Conservation (phyloP, 2,329 filamentous ascomycete species). For the Penicillium oxalicum region DNA sequence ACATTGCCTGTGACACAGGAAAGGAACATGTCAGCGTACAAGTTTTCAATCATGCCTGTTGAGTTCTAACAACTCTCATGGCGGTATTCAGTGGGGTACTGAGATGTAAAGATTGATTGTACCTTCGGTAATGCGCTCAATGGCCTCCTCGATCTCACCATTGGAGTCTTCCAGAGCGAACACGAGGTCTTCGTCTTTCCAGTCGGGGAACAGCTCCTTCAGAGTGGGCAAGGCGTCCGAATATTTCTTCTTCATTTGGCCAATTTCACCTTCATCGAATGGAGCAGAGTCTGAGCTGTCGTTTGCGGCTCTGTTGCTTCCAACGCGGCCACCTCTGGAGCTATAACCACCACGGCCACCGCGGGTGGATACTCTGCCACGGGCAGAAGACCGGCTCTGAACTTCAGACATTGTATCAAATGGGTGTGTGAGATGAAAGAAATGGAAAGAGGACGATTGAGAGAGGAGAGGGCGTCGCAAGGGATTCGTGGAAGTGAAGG, state of each 20-base stretch:
- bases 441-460: conserved; percentile 22
- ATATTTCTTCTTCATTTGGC: conserved; percentile 87
- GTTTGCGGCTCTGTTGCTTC: conserved; percentile 62
- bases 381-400: conserved; percentile 74
- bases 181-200: conserved; percentile 91
- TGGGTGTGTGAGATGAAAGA: conserved; percentile 25
- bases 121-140: conserved; percentile 50
- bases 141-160: conserved; percentile 44
- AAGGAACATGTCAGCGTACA: conserved; percentile 11
- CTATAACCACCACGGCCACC: conserved; percentile 74
- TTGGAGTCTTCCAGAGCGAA: conserved; percentile 78
- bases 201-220: conserved; percentile 89
- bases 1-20: conserved; percentile 38
- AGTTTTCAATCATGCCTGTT: neutral
- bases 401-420: conserved; percentile 79
- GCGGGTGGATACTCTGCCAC: conserved; percentile 84
- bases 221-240: conserved; percentile 70
- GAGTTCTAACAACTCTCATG: too few species aligned
- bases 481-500: conserved; percentile 22
- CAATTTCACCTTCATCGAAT: conserved; percentile 79
- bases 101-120: conserved; percentile 7
- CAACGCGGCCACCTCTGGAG: conserved; percentile 64
- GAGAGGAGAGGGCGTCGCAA: conserved; percentile 22
- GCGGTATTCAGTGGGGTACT: too few species aligned
- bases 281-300: conserved; percentile 60